A percentile compares a stretch with the other conserved stretches of the same genome.
phyloP scores from a whole-genome alignment of 2,329 filamentous ascomycete species.

The Immersiporthe knoxdaviesiana region DNA sequence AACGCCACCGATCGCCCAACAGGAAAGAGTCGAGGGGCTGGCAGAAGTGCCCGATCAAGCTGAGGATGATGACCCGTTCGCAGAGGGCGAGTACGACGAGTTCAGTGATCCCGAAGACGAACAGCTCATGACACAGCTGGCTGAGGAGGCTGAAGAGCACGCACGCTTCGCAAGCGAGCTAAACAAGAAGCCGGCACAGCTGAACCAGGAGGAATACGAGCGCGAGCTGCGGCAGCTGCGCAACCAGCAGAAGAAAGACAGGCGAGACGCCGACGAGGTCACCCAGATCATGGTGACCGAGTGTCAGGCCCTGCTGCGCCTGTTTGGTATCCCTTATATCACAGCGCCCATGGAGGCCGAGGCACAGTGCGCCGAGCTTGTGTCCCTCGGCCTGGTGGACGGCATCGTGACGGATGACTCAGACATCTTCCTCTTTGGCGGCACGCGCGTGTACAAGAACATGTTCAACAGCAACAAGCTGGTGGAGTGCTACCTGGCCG shows the following conservation, averaged over 20 bases:
- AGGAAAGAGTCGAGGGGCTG: slow-evolving; percentile 34
- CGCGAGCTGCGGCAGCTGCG: slow-evolving; percentile 83
- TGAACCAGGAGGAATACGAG: slow-evolving; percentile 82
- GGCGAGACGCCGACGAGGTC: slow-evolving; percentile 94
- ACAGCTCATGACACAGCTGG: slow-evolving; percentile 83
- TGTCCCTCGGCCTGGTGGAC: slow-evolving; percentile 84
- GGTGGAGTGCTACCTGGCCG: slow-evolving; percentile 89
- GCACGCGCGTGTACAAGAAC: slow-evolving; percentile 97
- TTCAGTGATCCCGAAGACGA: slow-evolving; percentile 91
- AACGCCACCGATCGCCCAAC: slow-evolving; percentile 31
- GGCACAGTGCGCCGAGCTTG: slow-evolving; percentile 93
- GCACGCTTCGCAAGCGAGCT: slow-evolving; percentile 87
- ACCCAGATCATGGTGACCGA: slow-evolving; percentile 95
- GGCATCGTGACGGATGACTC: slow-evolving; percentile 98
- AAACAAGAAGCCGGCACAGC: slow-evolving; percentile 71
- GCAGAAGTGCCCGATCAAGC: slow-evolving; percentile 27
- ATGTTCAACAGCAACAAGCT: slow-evolving; percentile 99
- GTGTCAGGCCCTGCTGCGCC: slow-evolving; percentile 84
- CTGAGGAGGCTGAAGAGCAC: slow-evolving; percentile 90
- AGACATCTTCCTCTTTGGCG: slow-evolving; percentile 95
- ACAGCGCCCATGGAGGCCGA: slow-evolving; percentile 99
- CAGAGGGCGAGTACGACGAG: slow-evolving; percentile 67
- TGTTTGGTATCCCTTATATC: slow-evolving; percentile 95
- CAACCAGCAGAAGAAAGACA: slow-evolving; percentile 94
- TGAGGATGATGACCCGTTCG: slow-evolving; percentile 28